Percentiles rank a stretch among this genome's conserved stretches.
These are phyloP conservation scores for Chaetomium sp. DNA, from an alignment of 2,329 filamentous ascomycete species.

Conservation along the genomic window DNA sequence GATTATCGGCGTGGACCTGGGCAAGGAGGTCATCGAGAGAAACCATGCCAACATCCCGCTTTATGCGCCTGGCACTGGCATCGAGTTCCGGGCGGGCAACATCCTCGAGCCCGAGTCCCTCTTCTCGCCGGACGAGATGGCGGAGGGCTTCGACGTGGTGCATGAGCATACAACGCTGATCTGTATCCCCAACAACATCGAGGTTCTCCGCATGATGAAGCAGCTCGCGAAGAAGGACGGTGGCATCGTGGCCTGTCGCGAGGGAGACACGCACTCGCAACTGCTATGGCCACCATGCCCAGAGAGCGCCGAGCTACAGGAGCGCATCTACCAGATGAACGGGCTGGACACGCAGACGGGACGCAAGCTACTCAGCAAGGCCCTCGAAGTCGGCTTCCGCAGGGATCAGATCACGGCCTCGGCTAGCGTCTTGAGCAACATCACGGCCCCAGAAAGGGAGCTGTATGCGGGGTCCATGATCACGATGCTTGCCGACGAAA, in stretches of 20 bases:
- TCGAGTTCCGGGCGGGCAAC: not conserved
- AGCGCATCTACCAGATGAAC: constrained; percentile 23
- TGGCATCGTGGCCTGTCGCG: not conserved
- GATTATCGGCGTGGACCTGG: not conserved
- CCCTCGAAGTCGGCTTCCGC: constrained; percentile 19
- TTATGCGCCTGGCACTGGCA: not conserved
- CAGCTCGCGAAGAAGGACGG: not conserved
- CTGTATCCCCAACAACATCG: not conserved
- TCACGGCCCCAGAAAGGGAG: not conserved
- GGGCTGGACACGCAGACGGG: constrained; percentile 24
- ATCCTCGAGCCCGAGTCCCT: not conserved
- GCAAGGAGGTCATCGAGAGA: not conserved
- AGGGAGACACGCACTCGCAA: not conserved
- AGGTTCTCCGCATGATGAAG: not conserved
- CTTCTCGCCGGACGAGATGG: not conserved
- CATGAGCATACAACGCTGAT: not conserved
- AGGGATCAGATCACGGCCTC: not conserved
- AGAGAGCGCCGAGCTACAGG: constrained; percentile 17
- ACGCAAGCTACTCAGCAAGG: constrained; percentile 20
- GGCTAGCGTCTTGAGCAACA: not conserved
- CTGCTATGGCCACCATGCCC: not conserved
- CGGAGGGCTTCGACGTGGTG: not conserved
- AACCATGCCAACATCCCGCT: not conserved
- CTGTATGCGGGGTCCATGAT: not conserved
- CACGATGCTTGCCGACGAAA: not conserved